Evolutionary conservation across 495 filamentous ascomycete species (phyloP).

Genomic region (Talaromyces liani): DNA sequence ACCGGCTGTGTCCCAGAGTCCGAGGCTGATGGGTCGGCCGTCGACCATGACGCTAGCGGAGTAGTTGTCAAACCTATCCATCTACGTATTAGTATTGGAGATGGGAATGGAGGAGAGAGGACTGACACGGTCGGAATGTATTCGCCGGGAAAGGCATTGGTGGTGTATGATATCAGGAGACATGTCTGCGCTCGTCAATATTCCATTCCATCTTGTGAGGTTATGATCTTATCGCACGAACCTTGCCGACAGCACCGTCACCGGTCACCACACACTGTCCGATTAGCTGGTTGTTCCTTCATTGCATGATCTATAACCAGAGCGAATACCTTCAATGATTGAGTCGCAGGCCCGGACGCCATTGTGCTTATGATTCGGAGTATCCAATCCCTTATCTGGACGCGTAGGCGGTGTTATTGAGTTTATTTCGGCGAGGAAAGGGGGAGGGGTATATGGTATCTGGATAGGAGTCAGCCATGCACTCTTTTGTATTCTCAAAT

Average conservation of each 20-base stretch:
- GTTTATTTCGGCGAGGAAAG: neutral
- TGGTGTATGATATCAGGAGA: conserved; percentile 97
- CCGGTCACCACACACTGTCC: conserved; percentile 92
- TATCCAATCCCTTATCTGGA: neutral
- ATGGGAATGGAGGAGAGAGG: neutral
- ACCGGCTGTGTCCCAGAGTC: conserved; percentile 97
- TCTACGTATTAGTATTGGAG: too few relatives aligned
- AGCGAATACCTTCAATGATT: conserved; percentile 60
- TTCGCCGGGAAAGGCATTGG: conserved; percentile 97
- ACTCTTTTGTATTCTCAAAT: neutral
- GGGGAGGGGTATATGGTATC: neutral
- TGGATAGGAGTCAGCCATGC: neutral
- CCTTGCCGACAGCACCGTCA: conserved; percentile 98
- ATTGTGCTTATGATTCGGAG: conserved; percentile 25
- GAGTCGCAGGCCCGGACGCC: conserved; percentile 61
- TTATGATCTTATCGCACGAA: conserved; percentile 29
- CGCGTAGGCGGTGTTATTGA: neutral
- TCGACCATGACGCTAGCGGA: conserved; percentile 98
- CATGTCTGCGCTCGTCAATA: conserved; percentile 61
- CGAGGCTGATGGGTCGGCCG: conserved; percentile 91
- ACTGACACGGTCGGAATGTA: conserved; percentile 98
- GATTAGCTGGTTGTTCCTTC: neutral
- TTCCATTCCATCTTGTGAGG: conserved; percentile 7
- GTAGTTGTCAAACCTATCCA: conserved; percentile 92
- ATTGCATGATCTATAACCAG: too few relatives aligned